Percentiles rank a stretch among this genome's conserved stretches.
phyloP scores from a whole-genome alignment of 129 eudicot species.

The Arctium lappa region DNA sequence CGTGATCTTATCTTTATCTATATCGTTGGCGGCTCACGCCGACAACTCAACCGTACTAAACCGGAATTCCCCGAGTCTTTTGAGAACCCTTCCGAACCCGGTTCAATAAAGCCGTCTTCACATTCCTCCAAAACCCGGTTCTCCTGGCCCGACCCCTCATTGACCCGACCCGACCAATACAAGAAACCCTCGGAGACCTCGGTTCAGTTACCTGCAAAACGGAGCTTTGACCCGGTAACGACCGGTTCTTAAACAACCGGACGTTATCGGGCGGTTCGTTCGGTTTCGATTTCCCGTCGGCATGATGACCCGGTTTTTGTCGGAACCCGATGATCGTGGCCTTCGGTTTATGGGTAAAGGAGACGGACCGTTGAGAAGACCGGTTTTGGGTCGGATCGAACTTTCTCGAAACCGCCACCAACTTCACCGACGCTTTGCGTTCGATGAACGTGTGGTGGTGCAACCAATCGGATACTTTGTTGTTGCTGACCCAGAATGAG shows the following conservation, averaged over 20 bases:
- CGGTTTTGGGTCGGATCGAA: constrained; percentile 29
- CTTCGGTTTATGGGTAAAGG: constrained; percentile 32
- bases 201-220: constrained; percentile 37
- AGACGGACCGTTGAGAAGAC: constrained; percentile 28
- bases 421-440: constrained; percentile 43
- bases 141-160: constrained; percentile 26
- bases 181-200: constrained; percentile 53
- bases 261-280: constrained; percentile 12
- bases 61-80: not conserved
- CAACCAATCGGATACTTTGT: constrained; percentile 47
- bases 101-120: constrained; percentile 32
- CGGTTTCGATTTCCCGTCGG: constrained; percentile 9
- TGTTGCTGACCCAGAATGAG: constrained; percentile 46
- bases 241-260: constrained; percentile 43
- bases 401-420: constrained; percentile 29
- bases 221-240: constrained; percentile 35
- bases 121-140: constrained; percentile 39
- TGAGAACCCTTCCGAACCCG: constrained; percentile 14
- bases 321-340: constrained; percentile 40
- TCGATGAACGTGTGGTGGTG: constrained; percentile 45
- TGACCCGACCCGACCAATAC: constrained; percentile 53
- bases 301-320: constrained; percentile 21
- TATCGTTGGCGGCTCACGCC: constrained; percentile 16
- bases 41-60: not conserved
- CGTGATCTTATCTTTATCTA: constrained; percentile 24